Base-by-base conservation (phyloP, 495 filamentous ascomycete species). In the Pyronema domesticum region DNA sequence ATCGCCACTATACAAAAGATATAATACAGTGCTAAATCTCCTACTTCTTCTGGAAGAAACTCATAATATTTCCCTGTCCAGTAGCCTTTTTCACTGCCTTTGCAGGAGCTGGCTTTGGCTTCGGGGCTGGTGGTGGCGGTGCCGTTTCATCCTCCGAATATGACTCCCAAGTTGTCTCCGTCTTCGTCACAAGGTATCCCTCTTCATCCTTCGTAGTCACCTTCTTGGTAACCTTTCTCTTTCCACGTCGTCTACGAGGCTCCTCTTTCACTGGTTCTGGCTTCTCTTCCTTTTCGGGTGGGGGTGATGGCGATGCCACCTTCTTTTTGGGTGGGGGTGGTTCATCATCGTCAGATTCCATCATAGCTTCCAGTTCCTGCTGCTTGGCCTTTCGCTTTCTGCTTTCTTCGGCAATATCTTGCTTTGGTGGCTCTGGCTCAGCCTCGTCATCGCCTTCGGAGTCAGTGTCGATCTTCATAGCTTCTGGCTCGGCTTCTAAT, bases 81-180 rank as follows among this genome's bases (percentile, higher is more conserved):
- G 57, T 51, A 51, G 56, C 3, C 50, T 40, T 53, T 37, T 53
- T 53, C 5, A 33, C 50, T 11, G 50, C 34, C 8, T 68, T 66
- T 58, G 71, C 58, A 7, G 72, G 65, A 46, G 76, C 82, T 37
- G 76, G 73, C 66, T 81, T 83, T 59, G 81, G 78, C 40, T 72
- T 70, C 14, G 69, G 68, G 17, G 45, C 13, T 3, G 17, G 17
- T n/a, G 48, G 13, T 8, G 75, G 66, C 18, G 75, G 73, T 42
- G 75, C 73, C 48, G 89, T 85, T 58, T 95, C 91, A 62, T 93
- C 88, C 59, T 89, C 85, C 2, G 87, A 94, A 72, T 93, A 96
- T 5, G 86, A 94, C 67, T 96, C 91, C 91, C 91, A 98, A 1
- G 74, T 80, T 1, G 78, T 71, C 64, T 95, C 89, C 62, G 89